Evolutionary conservation across 2,329 filamentous ascomycete species (phyloP), one percentile per base, ranked within the genome.

Genomic region (Coniochaeta sp.): DNA sequence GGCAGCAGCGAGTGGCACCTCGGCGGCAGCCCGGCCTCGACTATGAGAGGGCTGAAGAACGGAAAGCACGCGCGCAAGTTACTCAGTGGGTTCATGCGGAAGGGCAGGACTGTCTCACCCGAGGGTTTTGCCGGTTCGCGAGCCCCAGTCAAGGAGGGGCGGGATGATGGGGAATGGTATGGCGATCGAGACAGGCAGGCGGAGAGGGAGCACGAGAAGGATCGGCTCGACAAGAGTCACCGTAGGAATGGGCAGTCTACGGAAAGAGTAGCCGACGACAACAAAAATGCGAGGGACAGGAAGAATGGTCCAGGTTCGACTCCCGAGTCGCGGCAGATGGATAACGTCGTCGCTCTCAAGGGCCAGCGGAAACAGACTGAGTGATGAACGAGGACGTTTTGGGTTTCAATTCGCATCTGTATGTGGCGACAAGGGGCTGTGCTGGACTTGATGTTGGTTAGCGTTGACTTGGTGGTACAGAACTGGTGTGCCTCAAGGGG

Each of bases 51-150:
- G 26, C 52, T 73, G 58, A 70, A 72, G 22, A 79, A 73, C 60
- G 69, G 73, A 10, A 76, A 72, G 60, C 72, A 77, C 30, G 72
- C 75, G 17, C 72, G 76, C 8, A 74, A 71, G 60, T 76, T 79
- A 57, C 66, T 79, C 17, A 75, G 72, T 54, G 73, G 75, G 0
- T 73, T 79, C 30, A 77, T 79, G 42, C 71, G 75, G 42, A 72
- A 71, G 60, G 64, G 65, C 22, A 61, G 71, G 34, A 63, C 65
- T 2, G 57, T 62, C 1, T 71, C 66, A 44, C 71, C 72, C 0
- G 72, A 74, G 10, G 60, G 61, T n/a, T 19, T 36, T 26, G 55
- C 26, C 58, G 58, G 24, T 19, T 40, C 22, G n/a, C 44, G 40
- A 16, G 57, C 34, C 12, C 24, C 34, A 19, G 2, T 19, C 55